Conservation (phyloP, 805 yeast species). For the Sugiyamaella chiloensis region DNA sequence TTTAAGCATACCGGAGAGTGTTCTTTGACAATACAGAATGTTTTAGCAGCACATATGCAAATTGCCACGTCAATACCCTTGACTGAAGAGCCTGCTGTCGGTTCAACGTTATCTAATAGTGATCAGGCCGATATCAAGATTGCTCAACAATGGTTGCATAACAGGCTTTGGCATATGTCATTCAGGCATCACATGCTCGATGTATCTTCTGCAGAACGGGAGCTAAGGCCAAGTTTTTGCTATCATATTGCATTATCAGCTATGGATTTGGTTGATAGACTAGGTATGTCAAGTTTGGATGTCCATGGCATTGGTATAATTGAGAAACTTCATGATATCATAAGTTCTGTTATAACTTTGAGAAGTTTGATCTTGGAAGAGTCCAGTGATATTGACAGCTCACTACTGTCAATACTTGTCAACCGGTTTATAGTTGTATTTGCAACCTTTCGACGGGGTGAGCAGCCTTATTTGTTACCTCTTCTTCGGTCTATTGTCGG, state of each 20-base stretch:
- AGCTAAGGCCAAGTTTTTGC: neutral
- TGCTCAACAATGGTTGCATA: neutral
- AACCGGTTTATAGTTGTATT: neutral
- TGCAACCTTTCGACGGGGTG: neutral
- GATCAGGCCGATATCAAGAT: neutral
- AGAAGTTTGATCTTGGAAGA: neutral
- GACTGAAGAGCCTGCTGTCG: neutral
- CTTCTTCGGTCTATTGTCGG: neutral
- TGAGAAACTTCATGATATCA: neutral
- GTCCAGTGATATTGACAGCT: neutral
- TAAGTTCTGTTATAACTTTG: neutral
- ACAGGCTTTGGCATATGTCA: neutral
- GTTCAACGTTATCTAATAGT: neutral
- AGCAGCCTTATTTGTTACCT: neutral
- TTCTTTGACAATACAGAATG: neutral
- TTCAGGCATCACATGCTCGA: neutral
- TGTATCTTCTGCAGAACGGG: neutral
- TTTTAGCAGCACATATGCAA: neutral
- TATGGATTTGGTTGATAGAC: neutral
- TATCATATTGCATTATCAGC: neutral
- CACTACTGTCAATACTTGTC: neutral
- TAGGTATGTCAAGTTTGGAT: neutral
- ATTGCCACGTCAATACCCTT: neutral
- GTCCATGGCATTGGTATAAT: conserved; percentile 1
- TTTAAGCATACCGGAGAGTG: neutral